Evolutionary conservation across 169 alveolate genomes (phyloP).

Genomic region (Cryptosporidium tyzzeri): DNA sequence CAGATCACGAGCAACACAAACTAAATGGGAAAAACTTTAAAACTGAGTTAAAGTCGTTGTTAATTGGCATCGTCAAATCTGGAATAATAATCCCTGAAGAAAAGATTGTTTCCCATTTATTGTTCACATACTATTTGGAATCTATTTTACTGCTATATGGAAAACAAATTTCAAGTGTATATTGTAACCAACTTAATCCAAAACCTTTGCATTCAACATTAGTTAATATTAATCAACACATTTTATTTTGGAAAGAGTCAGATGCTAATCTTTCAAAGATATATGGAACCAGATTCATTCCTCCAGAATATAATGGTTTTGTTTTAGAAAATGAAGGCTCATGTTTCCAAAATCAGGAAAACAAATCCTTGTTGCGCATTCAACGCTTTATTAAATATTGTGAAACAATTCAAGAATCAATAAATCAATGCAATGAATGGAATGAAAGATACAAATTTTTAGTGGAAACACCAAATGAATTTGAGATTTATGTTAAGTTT

Average conservation of each 20-base stretch:
- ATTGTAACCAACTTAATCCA: constrained; percentile 35
- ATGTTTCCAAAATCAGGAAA: not conserved
- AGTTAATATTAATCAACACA: constrained; percentile 11
- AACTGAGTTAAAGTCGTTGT: constrained; percentile 13
- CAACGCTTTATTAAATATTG: constrained; percentile 7
- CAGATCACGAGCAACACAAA: not conserved
- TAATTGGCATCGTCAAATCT: not conserved
- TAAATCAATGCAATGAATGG: constrained; percentile 47
- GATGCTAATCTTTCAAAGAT: constrained; percentile 23
- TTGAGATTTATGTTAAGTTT: constrained; percentile 42
- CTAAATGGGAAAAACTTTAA: constrained; percentile 23
- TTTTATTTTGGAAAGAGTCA: constrained; percentile 23
- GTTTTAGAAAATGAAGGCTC: not conserved
- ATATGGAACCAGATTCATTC: constrained; percentile 17
- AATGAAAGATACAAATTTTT: constrained; percentile 53
- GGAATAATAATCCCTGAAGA: constrained; percentile 64
- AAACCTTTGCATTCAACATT: constrained; percentile 32
- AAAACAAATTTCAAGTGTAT: constrained; percentile 35
- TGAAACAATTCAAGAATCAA: constrained; percentile 27
- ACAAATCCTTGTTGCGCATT: constrained; percentile 14
- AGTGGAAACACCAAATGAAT: constrained; percentile 14
- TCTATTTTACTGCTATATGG: constrained; percentile 11
- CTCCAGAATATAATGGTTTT: constrained; percentile 26
- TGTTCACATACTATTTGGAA: constrained; percentile 46
- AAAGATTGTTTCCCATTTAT: constrained; percentile 17